Evolutionary conservation across 2,329 filamentous ascomycete genomes (phyloP).

Genomic region (Alternaria sp.): DNA sequence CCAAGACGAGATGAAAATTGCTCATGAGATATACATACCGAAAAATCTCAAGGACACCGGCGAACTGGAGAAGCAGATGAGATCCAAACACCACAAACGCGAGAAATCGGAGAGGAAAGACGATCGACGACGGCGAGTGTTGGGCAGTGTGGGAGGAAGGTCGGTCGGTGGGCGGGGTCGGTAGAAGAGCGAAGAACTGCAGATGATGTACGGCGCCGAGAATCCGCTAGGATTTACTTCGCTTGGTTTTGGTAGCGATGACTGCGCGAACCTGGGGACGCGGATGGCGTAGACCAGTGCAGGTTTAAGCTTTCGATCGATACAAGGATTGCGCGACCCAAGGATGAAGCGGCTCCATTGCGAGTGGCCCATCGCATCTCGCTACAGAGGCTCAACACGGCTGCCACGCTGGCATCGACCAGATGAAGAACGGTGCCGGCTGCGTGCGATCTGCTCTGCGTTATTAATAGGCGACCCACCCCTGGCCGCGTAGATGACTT

Average conservation of each 20-base stretch:
- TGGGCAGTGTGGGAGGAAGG: constrained; percentile 20
- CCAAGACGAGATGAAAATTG: constrained; percentile 38
- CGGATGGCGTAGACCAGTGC: constrained; percentile 23
- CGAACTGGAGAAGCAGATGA: constrained; percentile 26
- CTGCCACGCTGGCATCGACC: constrained; percentile 32
- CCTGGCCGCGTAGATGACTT: constrained; percentile 18
- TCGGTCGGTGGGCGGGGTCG: constrained; percentile 22
- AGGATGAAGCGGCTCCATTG: constrained; percentile 18
- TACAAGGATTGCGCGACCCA: constrained; percentile 12
- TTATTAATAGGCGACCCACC: constrained; percentile 32
- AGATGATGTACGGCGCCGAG: constrained; percentile 31
- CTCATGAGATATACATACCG: constrained; percentile 27
- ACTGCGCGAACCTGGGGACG: constrained; percentile 20
- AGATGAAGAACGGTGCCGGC: constrained; percentile 13
- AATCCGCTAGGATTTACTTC: constrained; percentile 23
- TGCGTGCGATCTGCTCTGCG: constrained; percentile 31
- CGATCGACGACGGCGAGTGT: constrained; percentile 11
- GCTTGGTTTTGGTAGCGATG: constrained; percentile 30
- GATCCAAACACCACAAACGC: constrained; percentile 39
- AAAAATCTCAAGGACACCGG: constrained; percentile 32
- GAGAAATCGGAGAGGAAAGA: constrained; percentile 38
- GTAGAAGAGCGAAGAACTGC: constrained; percentile 27
- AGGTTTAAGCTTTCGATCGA: constrained; percentile 46
- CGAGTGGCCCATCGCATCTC: constrained; percentile 36
- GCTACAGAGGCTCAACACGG: constrained; percentile 30